These are phyloP conservation scores for Thalassiosira oceanica DNA, from an alignment of 352 stramenopile genomes.

Conservation along the genomic window DNA sequence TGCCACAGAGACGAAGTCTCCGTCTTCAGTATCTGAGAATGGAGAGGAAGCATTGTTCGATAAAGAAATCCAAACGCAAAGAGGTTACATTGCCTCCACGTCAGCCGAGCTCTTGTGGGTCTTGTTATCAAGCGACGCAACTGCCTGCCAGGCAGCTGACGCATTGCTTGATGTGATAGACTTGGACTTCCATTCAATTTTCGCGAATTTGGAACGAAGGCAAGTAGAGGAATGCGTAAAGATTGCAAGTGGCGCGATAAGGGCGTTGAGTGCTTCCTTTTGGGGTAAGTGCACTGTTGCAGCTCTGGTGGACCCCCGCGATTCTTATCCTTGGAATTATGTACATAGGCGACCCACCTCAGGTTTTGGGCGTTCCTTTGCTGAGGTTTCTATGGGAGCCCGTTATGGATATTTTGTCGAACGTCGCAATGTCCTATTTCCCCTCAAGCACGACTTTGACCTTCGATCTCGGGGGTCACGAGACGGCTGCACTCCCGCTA, in stretches of 20 bases:
- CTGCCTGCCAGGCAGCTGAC: constrained; percentile 34
- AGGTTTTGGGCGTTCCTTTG: constrained; percentile 35
- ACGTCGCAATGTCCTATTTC: constrained; percentile 27
- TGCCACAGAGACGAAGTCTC: constrained; percentile 27
- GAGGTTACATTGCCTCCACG: constrained; percentile 38
- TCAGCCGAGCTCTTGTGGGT: constrained; percentile 50
- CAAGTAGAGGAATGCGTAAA: constrained; percentile 22
- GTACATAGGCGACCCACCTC: constrained; percentile 42
- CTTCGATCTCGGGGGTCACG: constrained; percentile 16
- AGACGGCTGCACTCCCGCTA: constrained; percentile 13
- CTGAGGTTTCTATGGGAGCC: constrained; percentile 53
- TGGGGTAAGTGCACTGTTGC: constrained; percentile 36
- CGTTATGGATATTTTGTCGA: constrained; percentile 45
- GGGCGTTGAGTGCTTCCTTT: constrained; percentile 41
- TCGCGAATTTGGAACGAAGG: constrained; percentile 16
- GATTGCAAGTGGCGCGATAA: constrained; percentile 34
- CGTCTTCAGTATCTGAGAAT: background rate
- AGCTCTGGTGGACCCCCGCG: background rate
- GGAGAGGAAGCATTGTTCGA: constrained; percentile 20
- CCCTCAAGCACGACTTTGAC: background rate
- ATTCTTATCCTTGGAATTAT: background rate
- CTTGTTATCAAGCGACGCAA: constrained; percentile 45
- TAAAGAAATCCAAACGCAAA: constrained; percentile 40
- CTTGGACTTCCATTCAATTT: constrained; percentile 23
- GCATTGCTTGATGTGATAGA: constrained; percentile 46